Evolutionary conservation across 2,329 filamentous ascomycete species (phyloP).

Genomic region (Penicillium polonicum): DNA sequence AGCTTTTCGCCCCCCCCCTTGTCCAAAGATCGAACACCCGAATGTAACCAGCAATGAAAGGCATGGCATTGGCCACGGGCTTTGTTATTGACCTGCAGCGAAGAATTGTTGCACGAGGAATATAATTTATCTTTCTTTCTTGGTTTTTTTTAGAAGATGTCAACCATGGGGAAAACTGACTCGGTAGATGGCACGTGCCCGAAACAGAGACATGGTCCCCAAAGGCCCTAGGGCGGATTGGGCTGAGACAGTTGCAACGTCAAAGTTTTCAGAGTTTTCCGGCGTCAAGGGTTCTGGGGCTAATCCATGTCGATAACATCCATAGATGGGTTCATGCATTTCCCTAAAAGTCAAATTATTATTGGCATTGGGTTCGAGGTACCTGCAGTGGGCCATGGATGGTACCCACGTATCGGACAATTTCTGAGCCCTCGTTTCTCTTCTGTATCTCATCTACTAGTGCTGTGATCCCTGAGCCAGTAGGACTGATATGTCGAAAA

Average conservation of each 20-base stretch:
- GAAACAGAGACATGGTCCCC: constrained; percentile 6
- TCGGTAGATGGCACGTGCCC: constrained; percentile 21
- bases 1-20: constrained; percentile 11
- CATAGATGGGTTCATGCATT: constrained; percentile 20
- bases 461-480: background rate
- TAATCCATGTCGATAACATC: constrained; percentile 13
- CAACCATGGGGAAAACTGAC: constrained; percentile 1
- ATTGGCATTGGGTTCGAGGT: constrained; percentile 10
- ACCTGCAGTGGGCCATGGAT: constrained; percentile 19
- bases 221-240: background rate
- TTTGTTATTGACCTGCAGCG: constrained; percentile 9
- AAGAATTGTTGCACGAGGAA: constrained; percentile 4
- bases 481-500: constrained; percentile 21
- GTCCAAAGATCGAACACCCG: constrained; percentile 13
- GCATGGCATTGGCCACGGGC: constrained; percentile 11
- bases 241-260: constrained; percentile 17
- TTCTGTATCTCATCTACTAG: constrained; percentile 16
- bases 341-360: constrained; percentile 16
- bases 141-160: constrained; percentile 1
- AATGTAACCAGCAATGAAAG: constrained; percentile 18
- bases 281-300: constrained; percentile 6
- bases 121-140: background rate
- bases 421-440: constrained; percentile 16
- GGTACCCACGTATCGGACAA: constrained; percentile 16
- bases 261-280: constrained; percentile 1